phyloP scores from a whole-genome alignment of 2,329 filamentous ascomycete genomes.

The Aphanoascus verrucosus region DNA sequence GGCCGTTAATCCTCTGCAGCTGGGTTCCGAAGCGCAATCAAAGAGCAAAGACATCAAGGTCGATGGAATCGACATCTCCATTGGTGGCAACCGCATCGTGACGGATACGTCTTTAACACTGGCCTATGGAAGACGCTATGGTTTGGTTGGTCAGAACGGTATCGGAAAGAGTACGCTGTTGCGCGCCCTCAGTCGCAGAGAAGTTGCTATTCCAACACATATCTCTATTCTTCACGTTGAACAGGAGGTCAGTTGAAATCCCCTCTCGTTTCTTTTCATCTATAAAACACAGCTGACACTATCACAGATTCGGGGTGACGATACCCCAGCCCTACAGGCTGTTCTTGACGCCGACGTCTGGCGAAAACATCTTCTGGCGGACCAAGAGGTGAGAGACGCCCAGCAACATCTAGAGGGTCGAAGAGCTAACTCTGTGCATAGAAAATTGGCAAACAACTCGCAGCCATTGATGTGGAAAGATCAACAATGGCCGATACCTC shows the following conservation, averaged over 20 bases:
- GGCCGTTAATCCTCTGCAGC: constrained; percentile 91
- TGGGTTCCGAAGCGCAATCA: constrained; percentile 57
- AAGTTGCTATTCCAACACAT: constrained; percentile 87
- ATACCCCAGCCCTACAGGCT: constrained; percentile 87
- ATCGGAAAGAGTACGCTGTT: constrained; percentile 95
- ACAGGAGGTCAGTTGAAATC: constrained; percentile 73
- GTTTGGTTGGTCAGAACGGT: constrained; percentile 98
- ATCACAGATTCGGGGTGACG: constrained; percentile 74
- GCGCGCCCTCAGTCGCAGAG: constrained; percentile 80
- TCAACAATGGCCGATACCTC: constrained; percentile 81
- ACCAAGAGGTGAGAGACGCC: constrained; percentile 59
- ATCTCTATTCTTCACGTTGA: constrained; percentile 99
- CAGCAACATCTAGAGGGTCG: too few species aligned
- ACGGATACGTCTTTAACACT: constrained; percentile 83
- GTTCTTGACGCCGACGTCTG: constrained; percentile 96
- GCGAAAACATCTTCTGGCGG: constrained; percentile 85
- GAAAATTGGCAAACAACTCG: constrained; percentile 67
- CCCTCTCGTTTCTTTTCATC: constrained; percentile 4
- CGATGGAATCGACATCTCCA: constrained; percentile 89
- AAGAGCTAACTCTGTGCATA: constrained; percentile 21
- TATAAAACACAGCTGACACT: neutral
- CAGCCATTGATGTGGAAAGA: constrained; percentile 66
- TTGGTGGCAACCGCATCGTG: constrained; percentile 77
- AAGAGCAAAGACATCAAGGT: constrained; percentile 99
- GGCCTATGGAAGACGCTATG: constrained; percentile 86